A percentile compares a stretch with the other conserved stretches of the same genome.
phyloP scores from a whole-genome alignment of 2,329 filamentous ascomycete genomes.

The Cercospora sojina region DNA sequence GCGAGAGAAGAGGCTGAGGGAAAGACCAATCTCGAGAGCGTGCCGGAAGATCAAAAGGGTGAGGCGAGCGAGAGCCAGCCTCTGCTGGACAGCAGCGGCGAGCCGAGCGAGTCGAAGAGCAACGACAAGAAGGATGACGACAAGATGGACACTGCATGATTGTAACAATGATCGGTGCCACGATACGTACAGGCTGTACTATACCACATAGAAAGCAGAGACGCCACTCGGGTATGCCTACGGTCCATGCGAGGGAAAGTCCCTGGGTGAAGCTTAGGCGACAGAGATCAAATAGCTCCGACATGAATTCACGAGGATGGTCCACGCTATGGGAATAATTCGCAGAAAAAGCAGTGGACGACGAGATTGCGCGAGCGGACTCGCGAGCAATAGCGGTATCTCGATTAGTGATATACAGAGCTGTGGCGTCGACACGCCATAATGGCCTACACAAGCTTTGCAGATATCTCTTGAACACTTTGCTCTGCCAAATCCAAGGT shows the following conservation, averaged over 20 bases:
- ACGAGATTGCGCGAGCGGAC: not conserved
- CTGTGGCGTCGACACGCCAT: not conserved
- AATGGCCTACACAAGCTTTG: not conserved
- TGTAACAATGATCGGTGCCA: not conserved
- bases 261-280: not conserved
- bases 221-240: not conserved
- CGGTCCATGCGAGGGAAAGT: not conserved
- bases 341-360: not conserved
- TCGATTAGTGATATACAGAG: conserved; percentile 2
- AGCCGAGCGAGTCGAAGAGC: conserved; percentile 29
- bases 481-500: not conserved
- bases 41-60: conserved; percentile 61
- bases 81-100: conserved; percentile 34
- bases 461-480: not conserved
- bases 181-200: conserved; percentile 5
- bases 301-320: not conserved
- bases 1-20: conserved; percentile 65
- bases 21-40: conserved; percentile 75
- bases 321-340: not conserved
- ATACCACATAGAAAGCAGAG: conserved; percentile 1
- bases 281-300: not conserved
- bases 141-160: conserved; percentile 37
- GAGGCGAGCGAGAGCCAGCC: conserved; percentile 64
- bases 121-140: conserved; percentile 33
- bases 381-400: not conserved